A percentile compares a stretch with the other conserved stretches of the same genome.
phyloP scores from a whole-genome alignment of 2,329 filamentous ascomycete genomes.

The Colletotrichum sp. region DNA sequence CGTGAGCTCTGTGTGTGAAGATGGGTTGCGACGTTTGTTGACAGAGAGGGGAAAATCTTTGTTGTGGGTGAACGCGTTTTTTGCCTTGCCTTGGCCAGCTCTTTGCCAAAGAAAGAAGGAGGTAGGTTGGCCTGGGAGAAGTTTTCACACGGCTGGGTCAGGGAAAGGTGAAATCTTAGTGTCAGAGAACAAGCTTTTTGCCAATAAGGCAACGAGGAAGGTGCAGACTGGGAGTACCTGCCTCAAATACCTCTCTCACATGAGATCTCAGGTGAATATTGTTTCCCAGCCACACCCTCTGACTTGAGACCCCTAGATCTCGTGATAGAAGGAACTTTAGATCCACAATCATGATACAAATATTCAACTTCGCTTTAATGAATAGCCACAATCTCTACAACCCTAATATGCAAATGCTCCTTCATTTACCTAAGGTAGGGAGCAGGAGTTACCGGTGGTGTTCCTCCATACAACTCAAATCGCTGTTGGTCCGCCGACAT shows the following conservation, averaged over 20 bases:
- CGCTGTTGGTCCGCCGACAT: background rate
- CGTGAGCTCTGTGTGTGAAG: background rate
- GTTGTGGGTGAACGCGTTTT: background rate
- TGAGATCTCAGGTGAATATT: background rate
- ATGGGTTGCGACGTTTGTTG: background rate
- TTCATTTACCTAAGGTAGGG: background rate
- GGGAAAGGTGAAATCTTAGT: background rate
- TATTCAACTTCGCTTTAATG: background rate
- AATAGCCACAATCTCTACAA: background rate
- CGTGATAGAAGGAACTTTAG: too few relatives aligned
- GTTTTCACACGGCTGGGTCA: background rate
- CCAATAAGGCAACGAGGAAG: background rate
- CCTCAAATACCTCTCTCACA: background rate
- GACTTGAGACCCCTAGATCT: too few relatives aligned
- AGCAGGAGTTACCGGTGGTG: background rate
- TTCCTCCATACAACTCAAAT: background rate
- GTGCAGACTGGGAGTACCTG: background rate
- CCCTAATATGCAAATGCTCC: fast-evolving
- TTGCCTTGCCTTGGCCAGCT: background rate
- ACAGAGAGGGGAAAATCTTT: background rate
- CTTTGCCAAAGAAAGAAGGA: background rate
- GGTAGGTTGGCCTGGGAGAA: background rate
- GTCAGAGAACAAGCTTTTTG: background rate
- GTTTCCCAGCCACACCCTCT: background rate
- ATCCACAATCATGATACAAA: background rate